Base-by-base conservation (phyloP, 2,329 filamentous ascomycete genomes). In the Ceratocystis diversiconidia region DNA sequence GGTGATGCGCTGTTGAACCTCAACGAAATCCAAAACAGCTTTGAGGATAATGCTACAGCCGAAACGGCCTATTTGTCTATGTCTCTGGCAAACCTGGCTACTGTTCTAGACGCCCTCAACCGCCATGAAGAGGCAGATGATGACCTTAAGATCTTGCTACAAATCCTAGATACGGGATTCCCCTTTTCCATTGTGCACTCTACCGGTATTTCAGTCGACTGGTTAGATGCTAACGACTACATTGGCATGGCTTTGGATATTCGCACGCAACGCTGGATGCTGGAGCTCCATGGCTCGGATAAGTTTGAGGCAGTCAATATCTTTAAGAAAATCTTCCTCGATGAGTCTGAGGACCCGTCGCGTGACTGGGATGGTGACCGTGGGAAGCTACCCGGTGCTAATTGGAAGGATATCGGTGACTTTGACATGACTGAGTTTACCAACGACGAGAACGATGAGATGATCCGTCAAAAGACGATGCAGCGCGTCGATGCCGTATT, bases 261-360 rank as follows among this genome's bases (percentile, higher is more conserved):
- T 30, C 76, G 77, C 55, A 77, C 75, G 0, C 72, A 73, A 61
- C 69, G 70, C 46, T 69, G 74, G 55, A 72, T 79, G 22, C 71
- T 73, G 52, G 66, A 65, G 30, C 66, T 67, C 1, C 46, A 67
- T 32, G 66, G 66, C 32, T 61, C 55, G n/a, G 66, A 71, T 3
- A 66, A 41, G 2, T 65, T 70, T 43, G 66, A 69, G 17, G 67
- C 65, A 4, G 64, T 69, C 1, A 63, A 70, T 10, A 70, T 75
- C 30, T 72, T 72, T 19, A 66, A 68, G 2, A 69, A 72, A 5
- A 76, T 77, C 50, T 75, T 74, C 65, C 64, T 71, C 59, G 63
- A 1, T 68, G 71, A 7, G 68, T 60, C 8, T 22, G 70, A 10
- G 70, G 73, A 1, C 71, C 71, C 12, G 73, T 72, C 46, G 25